Evolutionary conservation across 768 basidiomycete species (phyloP), one percentile per base, ranked within the genome.

Genomic region (Hericium alpestre): DNA sequence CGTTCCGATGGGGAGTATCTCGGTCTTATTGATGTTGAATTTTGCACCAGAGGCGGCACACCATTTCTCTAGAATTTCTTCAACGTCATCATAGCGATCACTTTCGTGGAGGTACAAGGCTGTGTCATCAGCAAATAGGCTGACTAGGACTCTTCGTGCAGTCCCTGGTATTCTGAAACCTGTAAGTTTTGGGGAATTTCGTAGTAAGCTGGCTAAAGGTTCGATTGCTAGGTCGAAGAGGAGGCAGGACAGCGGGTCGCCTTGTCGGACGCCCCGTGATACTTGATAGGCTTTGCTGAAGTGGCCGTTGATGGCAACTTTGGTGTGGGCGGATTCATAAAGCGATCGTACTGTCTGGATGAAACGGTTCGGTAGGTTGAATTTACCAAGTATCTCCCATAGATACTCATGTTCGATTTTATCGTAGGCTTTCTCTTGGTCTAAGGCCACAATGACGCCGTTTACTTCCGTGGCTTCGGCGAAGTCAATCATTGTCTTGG

Each of bases 151-250:
- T 27, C 38, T 18, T 49, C 41, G 9, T 1, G 15, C 1, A 15
- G 18, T 18, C 0, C 38, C 53, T 3, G 54, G 58, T 11, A 58
- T 52, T 0, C 1, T 0, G 3, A 41, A 8, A 0, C 58, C 54
- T 0, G 25, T 10, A 2, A 58, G n/a, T 4, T 41, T 4, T 0
- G 18, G 6, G 32, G 38, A 38, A 5, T 37, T 22, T 7, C 51
- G 4, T 0, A 56, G 4, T 0, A 12, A 25, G 18, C 51, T 37
- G 0, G 55, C 51, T 1, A 59, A 38, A 0, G 51, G 50, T 46
- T 56, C 51, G 1, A 56, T 56, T 10, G 59, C 51, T 3, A 59
- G 46, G 27, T 56, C 15, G n/a, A 59, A 56, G 7, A 56, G 55
- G 0, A 22, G 3, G 20, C 51, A 53, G 0, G 59, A 59, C 0